phyloP scores from a whole-genome alignment of 2,329 filamentous ascomycete species.

The Mycosphaerella arachidis region DNA sequence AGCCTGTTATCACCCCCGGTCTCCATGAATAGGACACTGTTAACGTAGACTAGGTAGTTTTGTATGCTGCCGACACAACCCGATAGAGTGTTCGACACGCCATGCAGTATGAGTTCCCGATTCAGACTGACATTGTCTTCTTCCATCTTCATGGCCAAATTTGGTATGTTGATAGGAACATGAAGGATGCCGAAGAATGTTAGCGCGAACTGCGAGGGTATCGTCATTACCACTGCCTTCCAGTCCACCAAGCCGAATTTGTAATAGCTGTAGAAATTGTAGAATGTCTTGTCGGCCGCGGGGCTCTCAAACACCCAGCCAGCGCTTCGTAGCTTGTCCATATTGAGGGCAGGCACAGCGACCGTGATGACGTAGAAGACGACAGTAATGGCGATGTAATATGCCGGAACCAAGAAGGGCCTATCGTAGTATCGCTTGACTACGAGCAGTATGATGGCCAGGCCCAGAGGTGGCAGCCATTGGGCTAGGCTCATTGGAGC shows the following conservation, averaged over 20 bases:
- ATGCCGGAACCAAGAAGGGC: slow-evolving; percentile 80
- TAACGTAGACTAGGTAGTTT: slow-evolving; percentile 97
- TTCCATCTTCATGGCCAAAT: slow-evolving; percentile 80
- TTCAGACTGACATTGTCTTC: slow-evolving; percentile 92
- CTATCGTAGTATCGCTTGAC: slow-evolving; percentile 72
- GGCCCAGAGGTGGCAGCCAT: slow-evolving; percentile 73
- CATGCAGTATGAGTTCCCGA: slow-evolving; percentile 85
- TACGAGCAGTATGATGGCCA: slow-evolving; percentile 72
- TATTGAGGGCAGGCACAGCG: slow-evolving; percentile 62
- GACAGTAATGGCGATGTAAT: slow-evolving; percentile 73
- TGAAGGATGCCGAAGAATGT: slow-evolving; percentile 97
- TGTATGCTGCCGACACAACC: slow-evolving; percentile 82
- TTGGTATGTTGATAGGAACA: slow-evolving; percentile 96
- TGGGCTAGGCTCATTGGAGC: slow-evolving; percentile 69
- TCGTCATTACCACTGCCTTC: slow-evolving; percentile 73
- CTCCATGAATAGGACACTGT: slow-evolving; percentile 93
- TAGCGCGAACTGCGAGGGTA: slow-evolving; percentile 92
- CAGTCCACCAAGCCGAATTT: slow-evolving; percentile 63
- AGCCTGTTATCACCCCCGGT: slow-evolving; percentile 84
- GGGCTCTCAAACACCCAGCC: slow-evolving; percentile 94
- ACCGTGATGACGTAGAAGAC: slow-evolving; percentile 76
- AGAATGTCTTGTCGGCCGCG: slow-evolving; percentile 82
- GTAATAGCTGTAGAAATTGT: slow-evolving; percentile 95
- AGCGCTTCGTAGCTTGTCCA: slow-evolving; percentile 61
- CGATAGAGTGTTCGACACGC: slow-evolving; percentile 86